Evolutionary conservation across 345 rosid genomes (phyloP).

Genomic region (Lepidium didymum): DNA sequence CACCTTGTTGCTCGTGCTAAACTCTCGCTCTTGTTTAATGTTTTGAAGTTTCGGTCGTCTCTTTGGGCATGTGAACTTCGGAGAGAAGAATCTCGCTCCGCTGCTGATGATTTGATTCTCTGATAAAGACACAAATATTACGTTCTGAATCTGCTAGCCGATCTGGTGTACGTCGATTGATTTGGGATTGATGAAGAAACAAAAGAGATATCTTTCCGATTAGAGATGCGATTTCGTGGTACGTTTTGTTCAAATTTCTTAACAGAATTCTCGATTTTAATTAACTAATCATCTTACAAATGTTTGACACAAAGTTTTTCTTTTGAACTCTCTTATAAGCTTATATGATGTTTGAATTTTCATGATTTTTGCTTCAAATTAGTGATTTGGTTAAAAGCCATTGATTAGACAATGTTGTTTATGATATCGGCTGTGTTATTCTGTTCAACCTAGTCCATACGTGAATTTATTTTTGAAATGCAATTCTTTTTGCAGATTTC

Average conservation of each 20-base stretch:
- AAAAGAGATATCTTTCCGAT: background rate
- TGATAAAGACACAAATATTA: background rate
- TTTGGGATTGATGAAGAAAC: background rate
- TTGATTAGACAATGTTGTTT: too few relatives aligned
- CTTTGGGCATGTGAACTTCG: background rate
- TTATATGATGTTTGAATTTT: background rate
- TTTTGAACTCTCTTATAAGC: background rate
- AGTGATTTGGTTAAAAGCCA: background rate
- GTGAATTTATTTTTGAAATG: background rate
- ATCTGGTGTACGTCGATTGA: background rate
- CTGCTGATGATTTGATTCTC: background rate
- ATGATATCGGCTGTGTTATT: background rate
- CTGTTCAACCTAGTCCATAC: background rate
- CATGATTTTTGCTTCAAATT: background rate
- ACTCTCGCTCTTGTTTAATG: background rate
- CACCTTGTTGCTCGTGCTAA: background rate
- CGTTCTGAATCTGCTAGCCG: background rate
- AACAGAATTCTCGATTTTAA: background rate
- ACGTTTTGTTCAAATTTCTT: background rate
- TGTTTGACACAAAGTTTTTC: too few relatives aligned
- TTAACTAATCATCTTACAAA: too few relatives aligned
- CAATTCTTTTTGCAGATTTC: background rate
- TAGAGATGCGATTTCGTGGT: background rate
- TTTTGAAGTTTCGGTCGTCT: background rate
- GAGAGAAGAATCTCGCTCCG: conserved; percentile 1